phyloP scores from a whole-genome alignment of 2,329 filamentous ascomycete species.

The Aspergillus neotritici region DNA sequence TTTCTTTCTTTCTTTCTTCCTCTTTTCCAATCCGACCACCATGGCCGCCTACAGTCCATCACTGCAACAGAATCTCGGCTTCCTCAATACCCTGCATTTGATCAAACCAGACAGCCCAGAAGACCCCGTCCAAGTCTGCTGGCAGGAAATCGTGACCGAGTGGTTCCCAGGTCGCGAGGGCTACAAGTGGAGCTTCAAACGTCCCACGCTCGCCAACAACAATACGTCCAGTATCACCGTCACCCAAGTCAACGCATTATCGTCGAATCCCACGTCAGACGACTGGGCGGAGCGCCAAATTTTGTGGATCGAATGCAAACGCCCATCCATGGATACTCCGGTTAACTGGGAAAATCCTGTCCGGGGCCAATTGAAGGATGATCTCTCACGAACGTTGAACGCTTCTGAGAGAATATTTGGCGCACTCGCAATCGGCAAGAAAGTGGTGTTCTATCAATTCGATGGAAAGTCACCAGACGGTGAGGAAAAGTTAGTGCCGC shows the following conservation, averaged over 20 bases:
- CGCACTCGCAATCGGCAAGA: background rate
- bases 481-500: background rate
- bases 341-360: background rate
- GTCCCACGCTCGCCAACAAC: background rate
- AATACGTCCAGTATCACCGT: background rate
- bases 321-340: background rate
- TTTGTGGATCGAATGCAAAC: background rate
- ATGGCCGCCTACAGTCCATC: background rate
- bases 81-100: background rate
- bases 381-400: background rate
- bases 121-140: background rate
- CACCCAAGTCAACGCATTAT: background rate
- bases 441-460: constrained; percentile 1
- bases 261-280: background rate
- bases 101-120: background rate
- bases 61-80: background rate
- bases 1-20: too few relatives aligned
- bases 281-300: background rate
- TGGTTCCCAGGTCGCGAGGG: constrained; percentile 1
- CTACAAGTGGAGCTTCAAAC: background rate
- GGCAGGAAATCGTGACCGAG: background rate
- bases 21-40: background rate
- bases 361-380: background rate
- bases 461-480: background rate
- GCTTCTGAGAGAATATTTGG: background rate